Evolutionary conservation across 108 stramenopile genomes (phyloP).

Genomic region (Epipyxis sp.): DNA sequence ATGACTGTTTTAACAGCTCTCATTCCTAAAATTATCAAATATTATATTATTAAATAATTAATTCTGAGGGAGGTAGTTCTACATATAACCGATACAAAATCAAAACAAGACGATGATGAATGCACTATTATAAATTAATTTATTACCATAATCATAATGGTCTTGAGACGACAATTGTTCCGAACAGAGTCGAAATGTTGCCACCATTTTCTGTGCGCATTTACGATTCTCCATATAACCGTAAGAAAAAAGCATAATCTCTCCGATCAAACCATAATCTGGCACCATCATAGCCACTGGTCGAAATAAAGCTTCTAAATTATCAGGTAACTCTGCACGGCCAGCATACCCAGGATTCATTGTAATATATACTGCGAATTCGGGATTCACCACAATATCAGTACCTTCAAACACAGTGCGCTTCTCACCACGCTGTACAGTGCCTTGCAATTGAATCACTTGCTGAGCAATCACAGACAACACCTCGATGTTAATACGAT

Average conservation of each 20-base stretch:
- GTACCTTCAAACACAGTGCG: slow-evolving; percentile 61
- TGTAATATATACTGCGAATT: slow-evolving; percentile 66
- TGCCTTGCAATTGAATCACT: slow-evolving; percentile 62
- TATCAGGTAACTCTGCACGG: slow-evolving; percentile 62
- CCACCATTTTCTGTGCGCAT: slow-evolving; percentile 66
- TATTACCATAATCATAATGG: slow-evolving; percentile 70
- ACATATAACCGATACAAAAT: too few relatives aligned
- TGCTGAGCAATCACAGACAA: slow-evolving; percentile 64
- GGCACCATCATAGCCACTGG: slow-evolving; percentile 73
- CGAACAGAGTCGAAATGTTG: slow-evolving; percentile 59
- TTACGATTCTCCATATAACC: slow-evolving; percentile 62
- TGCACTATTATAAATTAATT: too few relatives aligned
- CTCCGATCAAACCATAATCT: slow-evolving; percentile 65
- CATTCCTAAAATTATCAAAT: too few relatives aligned
- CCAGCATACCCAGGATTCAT: slow-evolving; percentile 75
- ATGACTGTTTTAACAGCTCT: slow-evolving; percentile 54
- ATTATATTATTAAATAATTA: too few relatives aligned
- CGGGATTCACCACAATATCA: slow-evolving; percentile 57
- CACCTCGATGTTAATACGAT: slow-evolving; percentile 59
- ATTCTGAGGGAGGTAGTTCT: too few relatives aligned
- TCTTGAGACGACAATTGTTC: slow-evolving; percentile 67
- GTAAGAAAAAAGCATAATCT: slow-evolving; percentile 68
- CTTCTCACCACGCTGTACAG: slow-evolving; percentile 51
- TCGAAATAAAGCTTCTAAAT: slow-evolving; percentile 65
- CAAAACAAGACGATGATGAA: too few relatives aligned